phyloP scores from a whole-genome alignment of 441 rosid species.

The Viola pubescens region DNA sequence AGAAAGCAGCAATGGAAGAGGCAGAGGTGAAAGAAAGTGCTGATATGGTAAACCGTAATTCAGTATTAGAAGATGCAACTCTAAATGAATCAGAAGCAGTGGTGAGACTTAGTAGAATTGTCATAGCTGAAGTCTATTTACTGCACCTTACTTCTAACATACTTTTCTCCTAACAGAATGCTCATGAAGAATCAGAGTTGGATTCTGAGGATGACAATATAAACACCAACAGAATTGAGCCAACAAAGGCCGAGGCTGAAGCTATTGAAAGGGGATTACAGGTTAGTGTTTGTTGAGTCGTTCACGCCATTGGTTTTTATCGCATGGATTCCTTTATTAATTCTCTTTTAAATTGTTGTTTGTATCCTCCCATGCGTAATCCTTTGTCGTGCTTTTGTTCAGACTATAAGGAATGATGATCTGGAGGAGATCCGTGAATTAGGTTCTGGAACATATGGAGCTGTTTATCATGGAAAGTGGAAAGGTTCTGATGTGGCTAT shows the following conservation, averaged over 20 bases:
- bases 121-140: background rate
- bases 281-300: slow-evolving; percentile 33
- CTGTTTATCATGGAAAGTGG: slow-evolving; percentile 97
- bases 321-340: background rate
- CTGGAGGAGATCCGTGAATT: slow-evolving; percentile 85
- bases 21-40: slow-evolving; percentile 53
- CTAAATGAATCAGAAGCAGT: slow-evolving; percentile 39
- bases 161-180: slow-evolving; percentile 40
- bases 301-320: slow-evolving; percentile 3
- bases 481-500: slow-evolving; percentile 95
- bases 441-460: slow-evolving; percentile 89
- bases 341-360: background rate
- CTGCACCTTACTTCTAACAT: background rate
- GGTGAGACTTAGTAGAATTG: slow-evolving; percentile 43
- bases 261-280: slow-evolving; percentile 87
- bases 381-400: slow-evolving; percentile 21
- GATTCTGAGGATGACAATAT: slow-evolving; percentile 60
- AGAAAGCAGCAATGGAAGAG: slow-evolving; percentile 73
- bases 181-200: slow-evolving; percentile 50
- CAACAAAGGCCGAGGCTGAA: slow-evolving; percentile 91
- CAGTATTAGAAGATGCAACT: slow-evolving; percentile 28
- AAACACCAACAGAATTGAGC: slow-evolving; percentile 67
- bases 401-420: slow-evolving; percentile 85
- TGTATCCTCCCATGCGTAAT: background rate
- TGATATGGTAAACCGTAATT: slow-evolving; percentile 22